Base-by-base conservation (phyloP, 2,329 filamentous ascomycete genomes). In the Lasiodiplodia sp. region DNA sequence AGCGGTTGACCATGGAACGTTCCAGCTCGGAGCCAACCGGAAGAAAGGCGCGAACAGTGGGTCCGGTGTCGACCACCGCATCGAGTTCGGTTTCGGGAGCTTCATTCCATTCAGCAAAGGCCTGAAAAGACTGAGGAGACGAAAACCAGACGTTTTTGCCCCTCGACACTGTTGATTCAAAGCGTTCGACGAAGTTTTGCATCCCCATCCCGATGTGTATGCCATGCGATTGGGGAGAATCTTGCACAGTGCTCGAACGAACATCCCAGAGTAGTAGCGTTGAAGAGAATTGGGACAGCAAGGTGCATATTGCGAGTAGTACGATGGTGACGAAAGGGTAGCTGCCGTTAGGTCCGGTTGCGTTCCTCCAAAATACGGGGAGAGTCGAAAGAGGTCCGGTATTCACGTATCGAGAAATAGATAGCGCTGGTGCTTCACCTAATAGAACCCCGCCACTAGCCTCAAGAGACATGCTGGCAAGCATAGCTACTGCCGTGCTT, bases 231-330 rank as follows among this genome's bases (percentile, higher is more conserved):
- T 44, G 40, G 18, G 18, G 40, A 8, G 16, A 44, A 8, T 18
- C 40, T 44, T 44, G 40, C 16, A 44, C 40, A 18, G 56, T 12
- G 14, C 56, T 37, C 8, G 37, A 3, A 2, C 56, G 34, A 23
- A 60, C 37, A 25, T 60, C 60, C 40, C 60, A 64, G 18, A 64
- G 40, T 21, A 64, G 47, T 2, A 64, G 40, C 1, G 60, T 51
- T 7, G 60, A 64, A 4, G 56, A 44, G 56, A 60, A 44, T 40
- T 44, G 56, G 18, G 56, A 28, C 1, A 44, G 11, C 12, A 28
- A 44, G 11, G n/a, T 44, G 16, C 56, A 60, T 6, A 28, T 10
- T 18, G 56, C 34, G 6, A 60, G 31, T 1, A 57, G 7, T 1
- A 34, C 53, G 5, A 57, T n/a, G 5, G 16, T 10, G 40, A 7